Base-by-base conservation (phyloP, 305 asterid genomes). In the Plantago coronopus region DNA sequence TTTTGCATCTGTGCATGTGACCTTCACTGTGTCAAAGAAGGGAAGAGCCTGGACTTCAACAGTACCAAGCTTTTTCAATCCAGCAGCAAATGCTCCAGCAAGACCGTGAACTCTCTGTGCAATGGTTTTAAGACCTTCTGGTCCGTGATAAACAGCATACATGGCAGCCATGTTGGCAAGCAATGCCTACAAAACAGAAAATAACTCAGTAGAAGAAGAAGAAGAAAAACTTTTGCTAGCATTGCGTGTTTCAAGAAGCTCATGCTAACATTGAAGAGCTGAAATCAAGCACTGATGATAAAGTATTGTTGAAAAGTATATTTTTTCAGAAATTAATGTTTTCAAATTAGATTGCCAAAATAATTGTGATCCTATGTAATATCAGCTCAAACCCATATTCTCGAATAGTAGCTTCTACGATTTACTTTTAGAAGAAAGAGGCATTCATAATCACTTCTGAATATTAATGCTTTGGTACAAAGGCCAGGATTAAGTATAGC, bases 81-180 rank as follows among this genome's bases (percentile, higher is more conserved):
- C 99, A 69, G 82, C 79, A 38, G 95, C 85, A 50, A 93, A 77
- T 27, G 81, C 65, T 45, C 81, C 96, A 15, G 99, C 97, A 71
- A 93, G 83, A 70, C 96, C 97, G 63, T 93, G 97, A 51, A 89
- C 96, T 59, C 99, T 81, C 62, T 87, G 88, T 44, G 89, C 95
- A 57, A 93, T 93, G 50, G 83, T 73, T 76, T 93, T 89, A 13
- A 93, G 95, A 71, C 99, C 99, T 73, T 82, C 97, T 1, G 85
- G 85, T 45, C 85, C 85, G 22, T 79, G 85, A 74, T 79, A 79
- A 55, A 61, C 57, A 54, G 97, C 99, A 71, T 78, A 93, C 97
- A 87, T 89, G 12, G 97, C 95, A 77, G 99, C 96, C 97, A 89
- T 93, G 83, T 89, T 87, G 19, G 99, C 97, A 47, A 93, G 91